Conservation (phyloP, 2,329 filamentous ascomycete species). For the Curvularia hawaiiensis region DNA sequence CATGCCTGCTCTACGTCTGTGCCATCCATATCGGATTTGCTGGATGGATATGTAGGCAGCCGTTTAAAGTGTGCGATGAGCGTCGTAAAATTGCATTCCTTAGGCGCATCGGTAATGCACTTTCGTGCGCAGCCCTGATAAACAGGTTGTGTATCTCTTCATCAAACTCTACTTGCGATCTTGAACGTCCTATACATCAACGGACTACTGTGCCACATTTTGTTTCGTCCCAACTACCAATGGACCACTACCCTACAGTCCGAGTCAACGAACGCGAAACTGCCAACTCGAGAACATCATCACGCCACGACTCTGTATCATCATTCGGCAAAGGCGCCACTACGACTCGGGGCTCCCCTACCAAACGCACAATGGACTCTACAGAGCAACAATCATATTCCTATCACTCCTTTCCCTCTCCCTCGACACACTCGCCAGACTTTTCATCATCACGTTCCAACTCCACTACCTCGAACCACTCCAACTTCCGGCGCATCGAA, state of each 20-base stretch:
- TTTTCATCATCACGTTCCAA: constrained; percentile 8
- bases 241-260: constrained; percentile 34
- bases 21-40: constrained; percentile 7
- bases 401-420: constrained; percentile 22
- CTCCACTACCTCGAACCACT: constrained; percentile 11
- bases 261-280: constrained; percentile 28
- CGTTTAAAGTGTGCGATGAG: constrained; percentile 5
- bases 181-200: neutral
- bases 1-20: constrained; percentile 11
- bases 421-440: constrained; percentile 13
- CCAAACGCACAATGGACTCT: neutral
- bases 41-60: constrained; percentile 10
- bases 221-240: constrained; percentile 11
- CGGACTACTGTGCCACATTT: neutral
- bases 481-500: constrained; percentile 18
- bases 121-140: neutral
- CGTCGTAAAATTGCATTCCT: constrained; percentile 3
- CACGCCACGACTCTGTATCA: constrained; percentile 26
- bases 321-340: constrained; percentile 18
- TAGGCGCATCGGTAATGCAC: neutral
- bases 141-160: neutral
- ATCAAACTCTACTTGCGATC: neutral
- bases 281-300: constrained; percentile 16
- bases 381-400: constrained; percentile 1
- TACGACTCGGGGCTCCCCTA: neutral